phyloP scores from a whole-genome alignment of 768 basidiomycete genomes.

The Collybiopsis confluens region DNA sequence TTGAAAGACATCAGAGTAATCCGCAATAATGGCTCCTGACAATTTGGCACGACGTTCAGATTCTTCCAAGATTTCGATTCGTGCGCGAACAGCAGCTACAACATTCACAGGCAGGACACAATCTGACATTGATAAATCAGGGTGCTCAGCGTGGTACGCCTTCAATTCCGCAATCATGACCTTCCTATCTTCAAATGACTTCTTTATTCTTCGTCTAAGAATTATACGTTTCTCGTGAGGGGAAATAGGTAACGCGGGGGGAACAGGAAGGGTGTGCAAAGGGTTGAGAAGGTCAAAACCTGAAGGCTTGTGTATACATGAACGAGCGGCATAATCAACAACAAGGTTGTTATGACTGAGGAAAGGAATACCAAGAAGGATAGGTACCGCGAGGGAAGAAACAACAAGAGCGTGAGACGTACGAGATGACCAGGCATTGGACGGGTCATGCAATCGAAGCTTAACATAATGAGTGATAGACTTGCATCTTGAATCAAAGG shows the following conservation, averaged over 20 bases:
- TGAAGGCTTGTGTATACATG: constrained; percentile 13
- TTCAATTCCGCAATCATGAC: not conserved
- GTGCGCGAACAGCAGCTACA: not conserved
- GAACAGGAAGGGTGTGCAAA: no score
- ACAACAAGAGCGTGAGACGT: not conserved
- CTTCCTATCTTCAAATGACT: not conserved
- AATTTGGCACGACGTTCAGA: not conserved
- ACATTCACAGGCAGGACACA: not conserved
- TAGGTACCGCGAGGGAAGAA: constrained; percentile 2
- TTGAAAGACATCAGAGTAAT: constrained; percentile 17
- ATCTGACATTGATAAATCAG: no score
- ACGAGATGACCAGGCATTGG: not conserved
- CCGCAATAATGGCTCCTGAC: not conserved
- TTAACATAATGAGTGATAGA: not conserved
- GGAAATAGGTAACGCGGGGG: no score
- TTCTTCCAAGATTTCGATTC: not conserved
- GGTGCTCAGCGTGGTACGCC: not conserved
- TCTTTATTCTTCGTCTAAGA: not conserved
- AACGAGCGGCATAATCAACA: constrained; percentile 18
- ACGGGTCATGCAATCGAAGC: not conserved
- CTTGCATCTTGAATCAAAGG: no score
- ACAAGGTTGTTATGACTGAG: constrained; percentile 29
- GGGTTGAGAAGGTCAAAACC: constrained; percentile 8
- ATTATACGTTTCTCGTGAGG: not conserved
- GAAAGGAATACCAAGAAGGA: constrained; percentile 32